Percentiles rank a stretch among this genome's conserved stretches.
Evolutionary conservation across 495 filamentous ascomycete genomes (phyloP).

Genomic region (Neurospora intermedia): DNA sequence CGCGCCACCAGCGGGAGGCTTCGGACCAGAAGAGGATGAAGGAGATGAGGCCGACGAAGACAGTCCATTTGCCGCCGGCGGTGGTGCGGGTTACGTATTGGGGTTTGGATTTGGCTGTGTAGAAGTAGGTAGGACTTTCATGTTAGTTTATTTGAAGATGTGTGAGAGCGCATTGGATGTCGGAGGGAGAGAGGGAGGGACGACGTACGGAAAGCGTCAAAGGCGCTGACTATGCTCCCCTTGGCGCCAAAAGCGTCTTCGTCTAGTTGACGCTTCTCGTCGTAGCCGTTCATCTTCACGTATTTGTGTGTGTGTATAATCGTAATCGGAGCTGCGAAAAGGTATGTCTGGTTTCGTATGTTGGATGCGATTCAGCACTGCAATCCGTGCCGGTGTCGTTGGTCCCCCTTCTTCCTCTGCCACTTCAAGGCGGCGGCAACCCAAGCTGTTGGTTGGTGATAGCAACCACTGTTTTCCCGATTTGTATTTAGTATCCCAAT

Average conservation of each 20-base stretch:
- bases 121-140: neutral
- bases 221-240: constrained; percentile 62
- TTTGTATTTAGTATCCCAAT: too few species aligned
- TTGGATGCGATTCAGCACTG: neutral
- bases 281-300: constrained; percentile 44
- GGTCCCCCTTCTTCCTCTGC: neutral
- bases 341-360: neutral
- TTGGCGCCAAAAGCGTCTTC: constrained; percentile 72
- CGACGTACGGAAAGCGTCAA: constrained; percentile 94
- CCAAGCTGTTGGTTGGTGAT: neutral
- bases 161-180: too few species aligned
- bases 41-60: constrained; percentile 64
- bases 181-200: constrained; percentile 13
- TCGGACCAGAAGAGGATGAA: constrained; percentile 65
- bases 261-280: constrained; percentile 45
- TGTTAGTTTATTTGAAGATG: constrained; percentile 15
- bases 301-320: neutral
- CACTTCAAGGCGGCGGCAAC: neutral
- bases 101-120: constrained; percentile 84
- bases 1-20: constrained; percentile 68
- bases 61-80: constrained; percentile 87
- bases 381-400: neutral
- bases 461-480: neutral
- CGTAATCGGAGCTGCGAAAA: neutral
- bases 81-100: constrained; percentile 74